Evolutionary conservation across 192 early-diverging fungal genomes (phyloP), one percentile per base, ranked within the genome.

Genomic region (Neocallimastix lanati): DNA sequence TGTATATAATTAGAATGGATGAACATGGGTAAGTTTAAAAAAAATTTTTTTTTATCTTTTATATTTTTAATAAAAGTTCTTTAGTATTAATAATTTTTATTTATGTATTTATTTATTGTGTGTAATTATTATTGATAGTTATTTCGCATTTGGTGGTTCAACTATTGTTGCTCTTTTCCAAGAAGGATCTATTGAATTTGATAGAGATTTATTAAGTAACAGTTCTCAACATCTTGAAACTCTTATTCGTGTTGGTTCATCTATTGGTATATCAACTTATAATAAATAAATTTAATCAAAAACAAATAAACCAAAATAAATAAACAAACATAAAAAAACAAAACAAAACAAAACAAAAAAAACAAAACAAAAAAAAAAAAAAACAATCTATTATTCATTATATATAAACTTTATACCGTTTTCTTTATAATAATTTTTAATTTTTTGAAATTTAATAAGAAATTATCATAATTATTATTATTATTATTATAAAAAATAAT

Each of bases 141-240:
- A 92, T 80, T 95, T 94, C 82, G 88, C 89, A 0, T 95, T 94
- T 88, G 93, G 93, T 29, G 94, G 94, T 3, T 91, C 90, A n/a
- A 95, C 93, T 0, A 81, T 92, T 21, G 84, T 95, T 0, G 50
- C 93, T 28, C 78, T 94, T 28, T 95, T 91, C 79, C 86, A 93
- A 81, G 86, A 87, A 29, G 86, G 84, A 28, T 81, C 78, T 7
- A 86, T 94, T 28, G 77, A 85, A 27, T 92, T 93, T 78, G 94
- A 95, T 81, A 78, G 84, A 29, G 94, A 95, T 80, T 82, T 95
- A 16, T 16, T 92, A 16, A 83, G 84, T 29, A 93, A 93, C 76
- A 88, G 90, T 28, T 82, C 84, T 76, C 83, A 90, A 27, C 81
- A 85, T 40, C 85, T 95, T 25, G 94, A 95, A 82, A 93, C 92